phyloP scores from a whole-genome alignment of 2,329 filamentous ascomycete genomes.

The Venturia oleaginea region DNA sequence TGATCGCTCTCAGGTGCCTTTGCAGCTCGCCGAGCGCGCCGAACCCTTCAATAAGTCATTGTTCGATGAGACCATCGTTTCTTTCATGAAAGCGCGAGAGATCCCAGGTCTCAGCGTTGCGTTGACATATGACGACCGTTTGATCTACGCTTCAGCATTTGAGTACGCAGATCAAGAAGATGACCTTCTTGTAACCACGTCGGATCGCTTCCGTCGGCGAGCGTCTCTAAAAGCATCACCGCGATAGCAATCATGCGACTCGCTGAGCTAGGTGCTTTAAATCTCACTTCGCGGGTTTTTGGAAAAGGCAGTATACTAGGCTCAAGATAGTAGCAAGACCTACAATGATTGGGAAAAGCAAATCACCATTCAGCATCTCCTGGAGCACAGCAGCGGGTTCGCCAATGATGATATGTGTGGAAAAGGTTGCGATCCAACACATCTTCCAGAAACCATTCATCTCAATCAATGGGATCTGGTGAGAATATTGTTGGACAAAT shows the following conservation, averaged over 20 bases:
- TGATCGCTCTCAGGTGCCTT: background rate
- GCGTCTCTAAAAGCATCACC: slow-evolving; percentile 14
- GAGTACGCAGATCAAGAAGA: slow-evolving; percentile 7
- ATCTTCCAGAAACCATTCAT: background rate
- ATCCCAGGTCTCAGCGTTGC: slow-evolving; percentile 13
- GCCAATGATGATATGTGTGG: slow-evolving; percentile 13
- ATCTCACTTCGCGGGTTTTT: slow-evolving; percentile 5
- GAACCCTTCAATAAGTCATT: background rate
- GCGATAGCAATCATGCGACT: slow-evolving; percentile 14
- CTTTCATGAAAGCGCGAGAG: slow-evolving; percentile 7
- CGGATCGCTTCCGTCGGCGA: slow-evolving; percentile 13
- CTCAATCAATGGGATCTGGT: slow-evolving; percentile 14
- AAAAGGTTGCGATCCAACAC: slow-evolving; percentile 7
- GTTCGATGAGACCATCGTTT: background rate
- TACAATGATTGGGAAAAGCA: slow-evolving; percentile 9
- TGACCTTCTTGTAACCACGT: slow-evolving; percentile 3
- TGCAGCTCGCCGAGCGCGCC: background rate
- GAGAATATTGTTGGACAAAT: slow-evolving; percentile 8
- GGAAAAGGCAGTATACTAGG: slow-evolving; percentile 8
- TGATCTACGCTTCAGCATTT: slow-evolving; percentile 11
- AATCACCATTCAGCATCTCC: slow-evolving; percentile 13
- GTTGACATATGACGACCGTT: slow-evolving; percentile 7
- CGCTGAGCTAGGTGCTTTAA: slow-evolving; percentile 6
- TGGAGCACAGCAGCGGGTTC: slow-evolving; percentile 12
- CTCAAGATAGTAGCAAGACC: slow-evolving; percentile 3